Evolutionary conservation across 2,329 filamentous ascomycete genomes (phyloP).

Genomic region (Colletotrichum sansevieriae): DNA sequence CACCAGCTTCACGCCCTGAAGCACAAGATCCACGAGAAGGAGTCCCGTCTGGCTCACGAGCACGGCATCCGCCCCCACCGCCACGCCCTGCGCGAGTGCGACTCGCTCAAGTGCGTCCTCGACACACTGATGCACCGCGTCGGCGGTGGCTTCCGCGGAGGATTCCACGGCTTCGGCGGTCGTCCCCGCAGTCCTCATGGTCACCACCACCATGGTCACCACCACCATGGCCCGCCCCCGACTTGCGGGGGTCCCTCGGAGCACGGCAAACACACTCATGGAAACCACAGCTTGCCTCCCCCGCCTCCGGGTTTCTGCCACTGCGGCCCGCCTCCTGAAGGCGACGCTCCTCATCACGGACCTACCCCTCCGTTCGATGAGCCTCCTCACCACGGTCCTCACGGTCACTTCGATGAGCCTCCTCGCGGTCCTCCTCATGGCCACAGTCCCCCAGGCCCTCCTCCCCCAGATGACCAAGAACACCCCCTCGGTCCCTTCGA

Average conservation of each 20-base stretch:
- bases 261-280: constrained; percentile 45
- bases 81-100: constrained; percentile 50
- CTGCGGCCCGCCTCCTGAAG: too few species aligned
- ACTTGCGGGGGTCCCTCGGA: constrained; percentile 44
- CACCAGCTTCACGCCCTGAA: constrained; percentile 57
- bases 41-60: constrained; percentile 54
- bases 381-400: constrained; percentile 43
- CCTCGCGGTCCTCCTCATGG: constrained; percentile 7
- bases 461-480: constrained; percentile 17
- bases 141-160: constrained; percentile 45
- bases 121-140: constrained; percentile 55
- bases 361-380: constrained; percentile 40
- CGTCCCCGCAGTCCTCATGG: constrained; percentile 6
- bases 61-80: constrained; percentile 48
- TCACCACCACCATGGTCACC: constrained; percentile 1
- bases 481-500: constrained; percentile 10
- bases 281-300: constrained; percentile 45
- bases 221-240: constrained; percentile 11
- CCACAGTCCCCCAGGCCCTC: neutral
- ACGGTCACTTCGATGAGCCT: too few species aligned
- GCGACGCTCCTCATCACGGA: too few species aligned
- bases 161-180: constrained; percentile 28
- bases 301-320: too few species aligned
- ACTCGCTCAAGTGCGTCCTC: constrained; percentile 59
- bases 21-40: constrained; percentile 57